Conservation (phyloP, 345 rosid species). For the Adansonia digitata region DNA sequence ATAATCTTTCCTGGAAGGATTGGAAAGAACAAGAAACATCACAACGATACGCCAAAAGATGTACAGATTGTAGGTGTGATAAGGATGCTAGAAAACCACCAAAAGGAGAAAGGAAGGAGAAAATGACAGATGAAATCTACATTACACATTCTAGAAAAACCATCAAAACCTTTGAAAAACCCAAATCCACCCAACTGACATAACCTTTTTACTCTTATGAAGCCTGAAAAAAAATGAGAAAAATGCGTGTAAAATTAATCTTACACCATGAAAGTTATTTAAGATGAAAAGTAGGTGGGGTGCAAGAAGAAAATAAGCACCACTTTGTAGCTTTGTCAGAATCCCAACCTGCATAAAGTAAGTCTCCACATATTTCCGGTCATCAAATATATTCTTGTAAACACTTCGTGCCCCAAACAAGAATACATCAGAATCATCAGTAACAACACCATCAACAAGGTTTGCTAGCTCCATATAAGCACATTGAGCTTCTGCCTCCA, state of each 20-base stretch:
- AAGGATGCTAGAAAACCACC: neutral
- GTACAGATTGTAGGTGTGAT: neutral
- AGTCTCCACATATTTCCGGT: constrained; percentile 95
- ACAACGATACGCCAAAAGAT: neutral
- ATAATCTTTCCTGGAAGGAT: neutral
- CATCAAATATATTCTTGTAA: constrained; percentile 94
- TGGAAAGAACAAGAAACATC: neutral
- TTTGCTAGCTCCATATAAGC: constrained; percentile 79
- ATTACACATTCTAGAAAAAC: neutral
- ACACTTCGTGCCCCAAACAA: constrained; percentile 87
- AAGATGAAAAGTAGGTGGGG: neutral
- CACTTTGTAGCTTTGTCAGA: neutral
- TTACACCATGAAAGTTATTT: neutral
- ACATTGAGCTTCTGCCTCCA: constrained; percentile 99
- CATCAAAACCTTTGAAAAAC: neutral
- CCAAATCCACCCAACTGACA: neutral
- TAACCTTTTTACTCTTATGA: neutral
- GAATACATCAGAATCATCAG: constrained; percentile 95
- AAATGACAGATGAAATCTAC: neutral
- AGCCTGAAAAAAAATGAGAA: neutral
- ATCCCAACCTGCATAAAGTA: constrained; percentile 76
- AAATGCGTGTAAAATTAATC: neutral
- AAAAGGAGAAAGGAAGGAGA: neutral
- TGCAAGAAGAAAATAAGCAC: neutral
- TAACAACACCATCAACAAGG: constrained; percentile 93